Base-by-base conservation (phyloP, 2,329 filamentous ascomycete genomes). In the Phialophora expanda region DNA sequence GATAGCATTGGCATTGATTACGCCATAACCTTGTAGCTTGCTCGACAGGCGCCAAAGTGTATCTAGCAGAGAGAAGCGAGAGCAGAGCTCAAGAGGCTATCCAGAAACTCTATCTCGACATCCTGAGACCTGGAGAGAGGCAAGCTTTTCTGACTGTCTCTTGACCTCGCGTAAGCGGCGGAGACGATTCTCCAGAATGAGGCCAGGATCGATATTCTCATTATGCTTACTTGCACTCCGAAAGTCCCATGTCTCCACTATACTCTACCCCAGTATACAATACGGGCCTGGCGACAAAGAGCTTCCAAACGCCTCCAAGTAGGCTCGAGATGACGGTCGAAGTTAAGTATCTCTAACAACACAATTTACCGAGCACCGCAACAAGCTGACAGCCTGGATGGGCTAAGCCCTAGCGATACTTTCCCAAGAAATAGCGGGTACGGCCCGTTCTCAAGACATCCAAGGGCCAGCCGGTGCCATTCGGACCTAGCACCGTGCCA, bases 31-130 rank as follows among this genome's bases (percentile, higher is more conserved):
- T 26, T 30, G 28, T 24, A 57, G 50, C 60, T 62, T 51, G 60
- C 60, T 51, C 28, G 60, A 30, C 60, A 62, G 60, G 60, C 28
- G 60, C 60, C 26, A 62, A 56, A 62, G 51, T 62, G n/a, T 62
- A 62, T 32, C 60, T 62, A 28, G 60, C 60, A 24, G 56, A 22
- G n/a, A 51, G 60, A 38, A 62, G 60, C 60, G 34, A 62, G 54
- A 50, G 6, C 12, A 62, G 58, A 53, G 58, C 58, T n/a, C 58
- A 53, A 50, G 48, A 38, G 14, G 58, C 58, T 26, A 61, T 61
- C 51, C 44, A 61, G 58, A 20, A 61, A 44, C 44, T 61, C 34
- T 44, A 61, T 53, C 20, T 46, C 58, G 58, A 61, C 34, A 44
- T 38, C 58, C 41, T 46, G 30, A 26, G 22, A 34, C n/a, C 24